phyloP scores from a whole-genome alignment of 495 filamentous ascomycete genomes.

The Daldinia decipiens region DNA sequence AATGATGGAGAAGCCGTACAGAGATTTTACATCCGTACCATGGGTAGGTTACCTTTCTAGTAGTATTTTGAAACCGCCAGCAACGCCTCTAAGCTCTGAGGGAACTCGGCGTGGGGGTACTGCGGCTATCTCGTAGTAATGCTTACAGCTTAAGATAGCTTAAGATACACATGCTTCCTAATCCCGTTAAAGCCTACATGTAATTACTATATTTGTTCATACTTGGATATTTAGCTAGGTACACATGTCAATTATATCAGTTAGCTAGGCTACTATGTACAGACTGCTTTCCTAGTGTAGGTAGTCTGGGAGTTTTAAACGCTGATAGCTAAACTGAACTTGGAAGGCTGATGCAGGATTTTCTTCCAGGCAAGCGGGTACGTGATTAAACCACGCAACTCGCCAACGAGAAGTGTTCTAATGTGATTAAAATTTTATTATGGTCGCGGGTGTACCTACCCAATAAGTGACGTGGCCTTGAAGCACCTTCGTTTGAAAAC shows the following conservation, averaged over 20 bases:
- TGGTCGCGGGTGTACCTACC: not conserved
- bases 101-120: not conserved
- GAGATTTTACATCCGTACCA: constrained; percentile 3
- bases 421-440: not conserved
- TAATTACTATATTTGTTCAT: not conserved
- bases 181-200: not conserved
- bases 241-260: too few relatives aligned
- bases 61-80: constrained; percentile 1
- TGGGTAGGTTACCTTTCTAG: not conserved
- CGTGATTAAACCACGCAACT: constrained; percentile 6
- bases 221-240: not conserved
- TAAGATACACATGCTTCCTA: not conserved
- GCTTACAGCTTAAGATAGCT: not conserved
- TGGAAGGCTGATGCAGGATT: constrained; percentile 9
- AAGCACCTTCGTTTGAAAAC: not conserved
- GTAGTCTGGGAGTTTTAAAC: not conserved
- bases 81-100: not conserved
- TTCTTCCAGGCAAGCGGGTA: not conserved
- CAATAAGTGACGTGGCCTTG: not conserved
- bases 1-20: not conserved
- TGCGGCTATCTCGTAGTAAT: constrained; percentile 2
- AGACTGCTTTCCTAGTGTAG: not conserved
- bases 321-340: constrained; percentile 11
- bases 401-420: not conserved
- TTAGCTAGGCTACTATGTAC: not conserved